A percentile compares a stretch with the other conserved stretches of the same genome.
phyloP scores from a whole-genome alignment of 441 rosid species.

The Corymbia calophylla region DNA sequence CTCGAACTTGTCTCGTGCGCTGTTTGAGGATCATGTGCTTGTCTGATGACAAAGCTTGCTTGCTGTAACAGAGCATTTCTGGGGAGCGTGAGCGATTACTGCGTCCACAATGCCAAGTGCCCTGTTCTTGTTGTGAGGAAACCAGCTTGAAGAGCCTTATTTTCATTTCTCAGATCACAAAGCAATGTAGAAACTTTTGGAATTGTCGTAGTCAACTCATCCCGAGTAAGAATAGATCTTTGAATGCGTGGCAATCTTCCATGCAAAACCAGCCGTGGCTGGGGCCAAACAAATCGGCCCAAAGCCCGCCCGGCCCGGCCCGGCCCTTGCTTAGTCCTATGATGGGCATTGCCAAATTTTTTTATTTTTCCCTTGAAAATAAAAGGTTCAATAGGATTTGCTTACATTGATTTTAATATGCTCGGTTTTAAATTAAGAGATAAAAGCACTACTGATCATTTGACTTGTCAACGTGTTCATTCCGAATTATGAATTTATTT shows the following conservation, averaged over 20 bases:
- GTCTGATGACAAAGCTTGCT: not conserved
- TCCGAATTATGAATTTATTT: too few species aligned
- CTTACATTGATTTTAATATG: not conserved
- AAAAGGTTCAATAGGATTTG: not conserved
- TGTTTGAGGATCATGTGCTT: not conserved
- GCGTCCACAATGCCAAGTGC: constrained; percentile 38
- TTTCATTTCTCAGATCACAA: not conserved
- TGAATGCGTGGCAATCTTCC: not conserved
- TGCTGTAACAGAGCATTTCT: constrained; percentile 40
- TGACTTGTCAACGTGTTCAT: not conserved
- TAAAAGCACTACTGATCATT: not conserved
- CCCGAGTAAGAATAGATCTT: not conserved
- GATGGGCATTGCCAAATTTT: not conserved
- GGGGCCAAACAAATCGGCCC: not conserved
- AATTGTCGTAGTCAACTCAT: not conserved
- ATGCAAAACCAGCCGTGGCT: not conserved
- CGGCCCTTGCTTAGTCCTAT: not conserved
- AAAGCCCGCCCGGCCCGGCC: not conserved
- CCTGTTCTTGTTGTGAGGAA: constrained; percentile 46
- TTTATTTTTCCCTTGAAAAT: not conserved
- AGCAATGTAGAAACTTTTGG: not conserved
- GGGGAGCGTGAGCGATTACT: constrained; percentile 42
- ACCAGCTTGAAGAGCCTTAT: constrained; percentile 8
- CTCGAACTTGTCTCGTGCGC: not conserved
- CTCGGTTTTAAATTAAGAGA: not conserved